Conservation (phyloP, 495 filamentous ascomycete genomes). For the Echria macrotheca region DNA sequence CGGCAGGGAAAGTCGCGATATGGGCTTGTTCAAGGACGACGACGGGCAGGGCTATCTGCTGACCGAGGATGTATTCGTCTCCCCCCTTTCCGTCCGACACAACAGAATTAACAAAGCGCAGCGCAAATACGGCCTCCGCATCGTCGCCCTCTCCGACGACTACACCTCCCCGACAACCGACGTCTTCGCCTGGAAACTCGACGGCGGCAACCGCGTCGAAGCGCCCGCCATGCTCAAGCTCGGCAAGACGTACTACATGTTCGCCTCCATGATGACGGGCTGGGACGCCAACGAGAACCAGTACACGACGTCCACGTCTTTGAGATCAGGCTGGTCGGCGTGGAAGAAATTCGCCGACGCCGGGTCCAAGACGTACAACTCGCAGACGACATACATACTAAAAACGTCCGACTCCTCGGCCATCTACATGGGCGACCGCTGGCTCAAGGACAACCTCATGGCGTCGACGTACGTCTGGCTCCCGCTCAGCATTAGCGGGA, state of each 20-base stretch:
- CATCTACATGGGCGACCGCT: constrained; percentile 65
- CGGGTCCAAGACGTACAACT: constrained; percentile 48
- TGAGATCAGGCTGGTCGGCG: constrained; percentile 46
- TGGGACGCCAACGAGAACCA: constrained; percentile 60
- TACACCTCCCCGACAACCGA: constrained; percentile 33
- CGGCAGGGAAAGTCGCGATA: constrained; percentile 41
- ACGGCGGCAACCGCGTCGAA: constrained; percentile 32
- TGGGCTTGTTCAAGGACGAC: constrained; percentile 56
- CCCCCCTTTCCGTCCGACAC: constrained; percentile 18
- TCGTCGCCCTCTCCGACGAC: constrained; percentile 44
- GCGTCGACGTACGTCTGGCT: constrained; percentile 62
- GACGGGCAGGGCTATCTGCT: constrained; percentile 59
- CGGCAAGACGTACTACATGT: constrained; percentile 34
- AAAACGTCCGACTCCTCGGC: constrained; percentile 34
- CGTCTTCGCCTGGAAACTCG: constrained; percentile 18
- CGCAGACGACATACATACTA: constrained; percentile 48
- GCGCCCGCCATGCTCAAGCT: constrained; percentile 40
- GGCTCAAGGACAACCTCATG: constrained; percentile 54
- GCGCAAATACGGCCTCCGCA: constrained; percentile 49
- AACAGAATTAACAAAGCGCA: no score
- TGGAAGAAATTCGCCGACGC: constrained; percentile 55
- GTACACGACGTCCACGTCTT: constrained; percentile 34
- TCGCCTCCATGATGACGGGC: constrained; percentile 35
- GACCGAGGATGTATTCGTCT: constrained; percentile 49
- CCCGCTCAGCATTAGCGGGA: constrained; percentile 53